Base-by-base conservation (phyloP, 2,329 filamentous ascomycete genomes). In the Apiospora pterosperma region DNA sequence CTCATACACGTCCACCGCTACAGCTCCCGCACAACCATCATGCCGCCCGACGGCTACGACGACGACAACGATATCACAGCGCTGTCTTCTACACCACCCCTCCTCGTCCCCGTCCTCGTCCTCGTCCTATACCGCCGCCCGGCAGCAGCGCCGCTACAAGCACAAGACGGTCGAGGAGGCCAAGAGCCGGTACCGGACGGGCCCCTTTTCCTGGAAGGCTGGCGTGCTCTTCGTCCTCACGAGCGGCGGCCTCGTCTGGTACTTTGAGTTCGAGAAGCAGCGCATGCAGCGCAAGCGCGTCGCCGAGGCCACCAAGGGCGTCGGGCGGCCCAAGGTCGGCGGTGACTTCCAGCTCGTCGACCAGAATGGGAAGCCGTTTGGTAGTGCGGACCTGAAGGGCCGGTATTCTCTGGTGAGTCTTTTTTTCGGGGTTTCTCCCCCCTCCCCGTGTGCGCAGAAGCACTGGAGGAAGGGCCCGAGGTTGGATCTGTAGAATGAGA, bases 191-290 rank as follows among this genome's bases (percentile, higher is more conserved):
- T 82, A 88, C 69, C 80, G 82, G 67, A 84, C 83, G 62, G 86
- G 86, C 64, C 96, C 96, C 36, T 98, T 99, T 82, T 97, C 94
- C 63, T 94, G 92, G 88, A 95, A 93, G 79, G 91, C 95, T 36
- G 95, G 93, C 21, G 71, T 93, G 61, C 84, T 99, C 68, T 98
- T 99, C 81, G 84, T 98, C 69, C 75, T 85, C 59, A 91, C 93
- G 2, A 93, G 92, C 71, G 89, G 81, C 14, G 90, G 88, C 34
- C 84, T 99, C 73, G 89, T 93, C 66, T 87, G 92, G 79, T 99
- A 98, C 77, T 98, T 99, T 79, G 92, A 94, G 73, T 88, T 89
- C 72, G 96, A 99, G 79, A 98, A 98, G 83, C 88, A 88, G 72
- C 90, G 96, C 73, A 90, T 99, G 88, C 90, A 96, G 76, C 88